Evolutionary conservation across 192 early-diverging fungal species (phyloP).

Genomic region (Haplosporangium gracile): DNA sequence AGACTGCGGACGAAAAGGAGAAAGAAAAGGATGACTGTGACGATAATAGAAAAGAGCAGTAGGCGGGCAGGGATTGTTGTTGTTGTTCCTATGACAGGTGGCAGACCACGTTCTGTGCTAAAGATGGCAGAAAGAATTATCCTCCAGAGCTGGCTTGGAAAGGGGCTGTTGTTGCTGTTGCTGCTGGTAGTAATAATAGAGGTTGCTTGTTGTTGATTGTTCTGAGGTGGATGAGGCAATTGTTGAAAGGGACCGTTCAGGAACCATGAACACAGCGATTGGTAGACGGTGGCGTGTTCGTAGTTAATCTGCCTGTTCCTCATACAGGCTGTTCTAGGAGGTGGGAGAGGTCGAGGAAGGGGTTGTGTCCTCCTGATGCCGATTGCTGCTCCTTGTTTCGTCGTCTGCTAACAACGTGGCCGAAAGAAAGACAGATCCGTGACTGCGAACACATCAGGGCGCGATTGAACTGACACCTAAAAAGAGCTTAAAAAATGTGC

Average conservation of each 20-base stretch:
- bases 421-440: background rate
- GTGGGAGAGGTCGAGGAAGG: background rate
- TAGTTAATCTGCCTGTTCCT: conserved; percentile 5
- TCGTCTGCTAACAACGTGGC: background rate
- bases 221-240: background rate
- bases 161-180: background rate
- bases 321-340: conserved; percentile 21
- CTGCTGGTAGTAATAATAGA: background rate
- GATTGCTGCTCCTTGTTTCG: background rate
- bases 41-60: conserved; percentile 7
- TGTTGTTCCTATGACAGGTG: conserved; percentile 4
- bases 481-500: background rate
- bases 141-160: background rate
- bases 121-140: background rate
- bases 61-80: background rate
- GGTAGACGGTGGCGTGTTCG: conserved; percentile 30
- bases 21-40: background rate
- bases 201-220: background rate
- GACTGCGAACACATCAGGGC: background rate
- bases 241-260: background rate
- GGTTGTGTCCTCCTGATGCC: background rate
- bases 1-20: background rate
- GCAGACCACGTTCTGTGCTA: conserved; percentile 5
- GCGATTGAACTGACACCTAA: background rate
- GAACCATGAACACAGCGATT: conserved; percentile 34